Conservation (phyloP, 192 early-diverging fungal species). For the Helicostylum pulchrum region DNA sequence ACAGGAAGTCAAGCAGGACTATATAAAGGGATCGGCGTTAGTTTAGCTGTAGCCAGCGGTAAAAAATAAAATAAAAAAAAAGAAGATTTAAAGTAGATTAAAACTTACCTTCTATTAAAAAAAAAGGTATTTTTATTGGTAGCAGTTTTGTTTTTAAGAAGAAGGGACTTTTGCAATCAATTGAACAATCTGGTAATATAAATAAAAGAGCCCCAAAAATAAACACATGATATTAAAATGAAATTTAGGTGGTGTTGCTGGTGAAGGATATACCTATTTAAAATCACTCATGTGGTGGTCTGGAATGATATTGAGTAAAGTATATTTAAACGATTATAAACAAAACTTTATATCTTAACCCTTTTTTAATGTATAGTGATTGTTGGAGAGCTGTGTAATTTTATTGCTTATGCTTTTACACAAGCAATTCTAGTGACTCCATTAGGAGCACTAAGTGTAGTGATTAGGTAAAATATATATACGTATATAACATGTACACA, state of each 20-base stretch:
- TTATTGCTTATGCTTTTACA: slow-evolving; percentile 95
- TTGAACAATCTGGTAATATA: slow-evolving; percentile 46
- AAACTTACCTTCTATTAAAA: slow-evolving; percentile 6
- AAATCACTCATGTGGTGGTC: slow-evolving; percentile 57
- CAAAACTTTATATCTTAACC: neutral
- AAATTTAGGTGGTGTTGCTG: slow-evolving; percentile 40
- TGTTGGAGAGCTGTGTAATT: slow-evolving; percentile 91
- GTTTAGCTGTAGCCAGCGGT: slow-evolving; percentile 70
- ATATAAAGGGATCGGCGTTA: slow-evolving; percentile 75
- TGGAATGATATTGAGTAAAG: slow-evolving; percentile 58
- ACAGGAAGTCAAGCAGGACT: slow-evolving; percentile 22
- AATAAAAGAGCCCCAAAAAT: neutral
- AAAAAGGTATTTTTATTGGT: slow-evolving; percentile 79
- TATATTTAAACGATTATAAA: no score
- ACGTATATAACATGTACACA: neutral
- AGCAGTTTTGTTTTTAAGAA: slow-evolving; percentile 95
- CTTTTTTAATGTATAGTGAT: slow-evolving; percentile 68
- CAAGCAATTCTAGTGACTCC: slow-evolving; percentile 97
- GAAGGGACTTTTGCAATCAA: slow-evolving; percentile 83
- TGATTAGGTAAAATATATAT: slow-evolving; percentile 64
- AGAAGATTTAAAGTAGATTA: neutral
- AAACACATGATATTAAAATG: slow-evolving; percentile 8
- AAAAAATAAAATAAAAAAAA: slow-evolving; percentile 4
- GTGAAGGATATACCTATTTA: slow-evolving; percentile 55
- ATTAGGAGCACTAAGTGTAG: slow-evolving; percentile 87